Evolutionary conservation across 1,284 basidiomycete species (phyloP), one percentile per base, ranked within the genome.

Genomic region (Moesziomyces sp.): DNA sequence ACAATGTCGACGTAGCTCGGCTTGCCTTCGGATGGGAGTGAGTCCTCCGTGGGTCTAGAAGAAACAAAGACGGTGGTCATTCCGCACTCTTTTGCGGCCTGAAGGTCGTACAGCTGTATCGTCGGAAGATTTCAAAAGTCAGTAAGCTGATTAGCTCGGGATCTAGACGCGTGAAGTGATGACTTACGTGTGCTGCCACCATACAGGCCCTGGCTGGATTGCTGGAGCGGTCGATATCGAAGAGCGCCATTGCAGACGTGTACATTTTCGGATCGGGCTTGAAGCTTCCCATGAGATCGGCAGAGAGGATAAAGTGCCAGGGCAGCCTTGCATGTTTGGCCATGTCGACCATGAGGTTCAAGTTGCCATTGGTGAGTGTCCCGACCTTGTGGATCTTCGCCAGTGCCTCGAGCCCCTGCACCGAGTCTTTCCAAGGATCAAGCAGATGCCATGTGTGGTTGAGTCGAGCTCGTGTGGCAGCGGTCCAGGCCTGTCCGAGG

Each of bases 61-160:
- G 69, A 72, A 45, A 72, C 56, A 23, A 71, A 71, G 19, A 71
- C 58, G 28, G 62, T 71, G 0, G 58, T 65, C 68, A 71, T 71
- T 3, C 68, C 61, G 26, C 58, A 66, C 14, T 48, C 45, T 48
- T 72, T 72, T 6, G 69, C 69, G 7, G 62, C 62, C 30, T 62
- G n/a, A 13, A 63, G 58, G 44, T 72, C 63, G 62, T 58, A 66
- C 3, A 71, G 51, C 64, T 67, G 58, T 19, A 14, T 5, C 48
- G 3, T n/a, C 1, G 38, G 38, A 16, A 5, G 5, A 7, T 0
- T 28, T 7, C 26, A 28, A 40, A 28, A 18, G 16, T 19, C 5
- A 8, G 16, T 23, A 1, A 24, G 28, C 30, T 18, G 7, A 5
- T 26, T 28, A n/a, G 6, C 11, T 24, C 30, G 10, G 35, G 26